Evolutionary conservation across 768 basidiomycete species (phyloP).

Genomic region (Clitopilus passeckerianus): DNA sequence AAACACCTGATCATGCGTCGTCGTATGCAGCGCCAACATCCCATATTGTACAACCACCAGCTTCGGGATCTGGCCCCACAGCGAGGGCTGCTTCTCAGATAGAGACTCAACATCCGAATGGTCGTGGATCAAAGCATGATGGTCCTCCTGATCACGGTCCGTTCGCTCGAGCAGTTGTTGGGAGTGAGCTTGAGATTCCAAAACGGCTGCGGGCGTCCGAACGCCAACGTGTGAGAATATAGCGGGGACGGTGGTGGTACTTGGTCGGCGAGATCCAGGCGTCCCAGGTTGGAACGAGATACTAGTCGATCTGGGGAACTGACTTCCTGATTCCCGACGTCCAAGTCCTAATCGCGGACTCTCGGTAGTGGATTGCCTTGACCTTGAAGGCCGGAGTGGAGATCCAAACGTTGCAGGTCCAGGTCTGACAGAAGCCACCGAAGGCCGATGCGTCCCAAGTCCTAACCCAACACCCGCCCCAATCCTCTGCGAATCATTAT

Average conservation of each 20-base stretch:
- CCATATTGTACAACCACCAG: conserved; percentile 90
- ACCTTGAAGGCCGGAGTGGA: conserved; percentile 26
- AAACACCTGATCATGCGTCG: conserved; percentile 89
- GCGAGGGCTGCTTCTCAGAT: conserved; percentile 54
- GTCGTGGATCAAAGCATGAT: conserved; percentile 35
- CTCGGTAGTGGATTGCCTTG: conserved; percentile 8
- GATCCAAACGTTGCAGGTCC: conserved; percentile 18
- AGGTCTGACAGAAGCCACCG: conserved; percentile 21
- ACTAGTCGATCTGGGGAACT: background rate
- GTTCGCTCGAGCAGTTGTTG: conserved; percentile 48
- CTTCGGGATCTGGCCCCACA: conserved; percentile 73
- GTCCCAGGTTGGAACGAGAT: conserved; percentile 21
- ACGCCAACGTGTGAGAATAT: conserved; percentile 87
- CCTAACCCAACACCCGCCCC: too few species aligned
- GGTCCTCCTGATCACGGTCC: conserved; percentile 46
- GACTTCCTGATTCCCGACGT: too few species aligned
- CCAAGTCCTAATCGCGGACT: background rate
- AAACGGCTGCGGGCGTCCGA: conserved; percentile 67
- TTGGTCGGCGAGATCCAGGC: conserved; percentile 47
- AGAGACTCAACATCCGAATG: conserved; percentile 32
- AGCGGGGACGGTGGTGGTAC: conserved; percentile 53
- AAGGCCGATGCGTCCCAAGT: conserved; percentile 24
- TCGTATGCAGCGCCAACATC: conserved; percentile 81
- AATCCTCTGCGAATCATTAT: conserved; percentile 6
- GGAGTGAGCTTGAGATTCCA: conserved; percentile 71